These are phyloP conservation scores for Phytopythium kandeliae DNA, from an alignment of 352 stramenopile species.

Conservation along the genomic window DNA sequence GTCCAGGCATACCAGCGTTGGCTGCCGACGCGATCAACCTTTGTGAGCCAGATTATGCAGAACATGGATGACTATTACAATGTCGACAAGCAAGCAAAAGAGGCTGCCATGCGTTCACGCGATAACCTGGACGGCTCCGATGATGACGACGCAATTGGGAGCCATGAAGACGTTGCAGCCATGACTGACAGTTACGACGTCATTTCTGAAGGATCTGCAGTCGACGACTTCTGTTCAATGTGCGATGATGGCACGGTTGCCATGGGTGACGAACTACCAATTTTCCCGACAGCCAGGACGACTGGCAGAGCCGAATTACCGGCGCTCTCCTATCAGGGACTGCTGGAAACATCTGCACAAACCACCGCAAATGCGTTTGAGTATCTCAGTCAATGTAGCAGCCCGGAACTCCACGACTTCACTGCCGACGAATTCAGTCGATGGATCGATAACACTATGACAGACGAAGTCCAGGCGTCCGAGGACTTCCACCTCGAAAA, in stretches of 20 bases:
- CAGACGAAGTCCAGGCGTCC: neutral
- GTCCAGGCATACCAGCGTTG: neutral
- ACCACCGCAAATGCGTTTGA: too few relatives aligned
- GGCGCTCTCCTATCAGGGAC: too few relatives aligned
- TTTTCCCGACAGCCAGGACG: too few relatives aligned
- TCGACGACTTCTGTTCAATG: too few relatives aligned
- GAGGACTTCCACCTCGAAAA: neutral
- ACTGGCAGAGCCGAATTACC: too few relatives aligned
- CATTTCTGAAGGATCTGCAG: too few relatives aligned
- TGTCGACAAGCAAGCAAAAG: slow-evolving; percentile 1
- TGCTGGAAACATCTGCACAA: too few relatives aligned
- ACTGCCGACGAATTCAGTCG: neutral
- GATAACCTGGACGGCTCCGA: neutral
- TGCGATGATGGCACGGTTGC: too few relatives aligned
- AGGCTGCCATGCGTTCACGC: neutral
- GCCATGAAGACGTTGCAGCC: neutral
- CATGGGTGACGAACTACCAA: too few relatives aligned
- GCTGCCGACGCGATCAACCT: neutral
- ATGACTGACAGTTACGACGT: too few relatives aligned
- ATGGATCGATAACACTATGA: neutral
- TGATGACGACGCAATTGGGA: neutral
- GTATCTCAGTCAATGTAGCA: neutral
- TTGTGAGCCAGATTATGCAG: slow-evolving; percentile 5
- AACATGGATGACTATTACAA: slow-evolving; percentile 10
- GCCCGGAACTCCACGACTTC: neutral